Base-by-base conservation (phyloP, 805 yeast species). In the Metschnikowia aberdeeniae region DNA sequence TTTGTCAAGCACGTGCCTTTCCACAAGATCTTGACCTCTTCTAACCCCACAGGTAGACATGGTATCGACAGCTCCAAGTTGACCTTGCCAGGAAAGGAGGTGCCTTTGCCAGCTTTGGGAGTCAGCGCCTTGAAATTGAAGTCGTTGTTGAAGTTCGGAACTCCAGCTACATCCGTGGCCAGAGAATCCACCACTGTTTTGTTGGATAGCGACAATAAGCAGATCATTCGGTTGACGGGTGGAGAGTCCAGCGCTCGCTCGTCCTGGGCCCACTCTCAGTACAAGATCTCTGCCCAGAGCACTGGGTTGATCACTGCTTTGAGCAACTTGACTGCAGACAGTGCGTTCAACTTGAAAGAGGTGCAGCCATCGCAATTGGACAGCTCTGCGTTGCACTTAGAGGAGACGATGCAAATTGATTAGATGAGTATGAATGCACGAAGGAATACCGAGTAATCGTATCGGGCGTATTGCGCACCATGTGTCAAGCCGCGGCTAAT, bases 251-350 rank as follows among this genome's bases (percentile, higher is more conserved):
- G 83, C 22, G 75, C 82, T 43, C 75, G 77, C 48, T 90, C 97
- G 56, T 80, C 88, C 54, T 93, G 95, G 93, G 84, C 86, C 36
- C 97, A 90, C 62, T 87, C 96, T 24, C 70, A 77, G 34, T 82
- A 72, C 67, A 83, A 83, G 63, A 66, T 92, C 45, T 64, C 73
- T 27, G 80, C 78, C 37, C 67, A 70, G 6, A 72, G 58, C 45
- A 49, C 52, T 12, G 70, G 73, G 44, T 76, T 78, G 44, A 73
- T 82, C 36, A 61, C 71, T 50, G 77, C 80, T 49, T 71, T 86
- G 61, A 75, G 78, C 45, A 75, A 78, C 50, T 67, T 85, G 56
- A 68, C 78, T 24, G 92, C 84, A 60, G 71, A 75, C 55, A 84
- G 82, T 53, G 92, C 92, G 64, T 66, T 84, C 47, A 73, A 70